Conservation (phyloP, 1,284 basidiomycete species). For the Phellinidium pouzarii region DNA sequence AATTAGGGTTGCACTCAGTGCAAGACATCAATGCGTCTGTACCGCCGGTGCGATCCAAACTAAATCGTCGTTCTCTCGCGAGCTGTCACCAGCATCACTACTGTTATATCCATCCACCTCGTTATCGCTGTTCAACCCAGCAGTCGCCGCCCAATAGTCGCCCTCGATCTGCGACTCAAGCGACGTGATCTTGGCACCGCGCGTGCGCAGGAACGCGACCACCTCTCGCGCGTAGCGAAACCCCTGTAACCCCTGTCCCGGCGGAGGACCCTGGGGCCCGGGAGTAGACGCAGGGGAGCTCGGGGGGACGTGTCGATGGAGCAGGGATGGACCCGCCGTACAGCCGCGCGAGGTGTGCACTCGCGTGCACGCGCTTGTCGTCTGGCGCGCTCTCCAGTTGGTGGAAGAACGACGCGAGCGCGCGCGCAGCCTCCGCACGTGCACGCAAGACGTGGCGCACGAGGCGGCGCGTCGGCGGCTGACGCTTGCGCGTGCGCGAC, state of each 20-base stretch:
- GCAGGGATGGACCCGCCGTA: slow-evolving; percentile 38
- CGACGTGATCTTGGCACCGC: slow-evolving; percentile 59
- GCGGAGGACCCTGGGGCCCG: background rate
- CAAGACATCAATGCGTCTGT: background rate
- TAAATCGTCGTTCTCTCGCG: slow-evolving; percentile 26
- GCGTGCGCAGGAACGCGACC: slow-evolving; percentile 49
- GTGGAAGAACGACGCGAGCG: slow-evolving; percentile 64
- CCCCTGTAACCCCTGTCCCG: slow-evolving; percentile 31
- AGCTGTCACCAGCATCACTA: slow-evolving; percentile 28
- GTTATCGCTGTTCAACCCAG: slow-evolving; percentile 51
- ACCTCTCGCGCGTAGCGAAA: slow-evolving; percentile 60
- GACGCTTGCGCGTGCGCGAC: slow-evolving; percentile 30
- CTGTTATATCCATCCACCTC: slow-evolving; percentile 38
- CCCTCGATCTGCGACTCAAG: slow-evolving; percentile 42
- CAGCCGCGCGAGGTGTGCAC: slow-evolving; percentile 49
- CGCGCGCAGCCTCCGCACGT: slow-evolving; percentile 69
- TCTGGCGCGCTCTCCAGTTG: slow-evolving; percentile 49
- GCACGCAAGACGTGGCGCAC: slow-evolving; percentile 82
- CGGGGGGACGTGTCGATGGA: slow-evolving; percentile 16
- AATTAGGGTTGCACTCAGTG: background rate
- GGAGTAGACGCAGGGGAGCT: slow-evolving; percentile 19
- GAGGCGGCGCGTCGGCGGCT: slow-evolving; percentile 71
- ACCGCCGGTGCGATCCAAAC: slow-evolving; percentile 31
- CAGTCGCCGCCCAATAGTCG: slow-evolving; percentile 37
- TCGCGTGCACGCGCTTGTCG: slow-evolving; percentile 47